Base-by-base conservation (phyloP, 441 rosid genomes). In the Metrosideros polymorpha region DNA sequence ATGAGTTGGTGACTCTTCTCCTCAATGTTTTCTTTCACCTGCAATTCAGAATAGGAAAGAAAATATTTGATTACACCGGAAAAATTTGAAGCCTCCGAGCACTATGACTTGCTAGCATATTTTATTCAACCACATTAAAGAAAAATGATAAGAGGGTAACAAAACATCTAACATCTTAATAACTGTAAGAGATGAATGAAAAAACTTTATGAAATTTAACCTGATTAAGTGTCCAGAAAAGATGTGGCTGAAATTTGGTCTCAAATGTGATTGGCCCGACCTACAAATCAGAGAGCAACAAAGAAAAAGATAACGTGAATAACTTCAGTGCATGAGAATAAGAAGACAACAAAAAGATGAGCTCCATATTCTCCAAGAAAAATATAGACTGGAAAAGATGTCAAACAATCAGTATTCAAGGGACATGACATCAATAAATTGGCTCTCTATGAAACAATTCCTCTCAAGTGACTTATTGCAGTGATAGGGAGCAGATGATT, bases 181-280 rank as follows among this genome's bases (percentile, higher is more conserved):
- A 88, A 29, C 8, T 39, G 27, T 49, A 43, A 4, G 53, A 24
- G 22, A 27, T 39, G 18, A 50, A 83, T 43, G 42, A 35, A 29
- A 75, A 71, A 18, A 83, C 15, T 27, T 19, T 45, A 12, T 35
- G 63, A 77, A 55, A 75, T 18, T 29, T 43, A 87, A 94, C 99
- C 99, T 96, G 98, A 89, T 98, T 99, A 77, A 96, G 95, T 9
- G 93, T 91, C 99, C 98, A 95, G 86, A 94, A 92, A 91, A 96
- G 98, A 89, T 95, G 97, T n/a, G 96, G 92, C 94, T 92, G 99
- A 88, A 95, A 96, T 87, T 92, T 96, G 9, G 98, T 94, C 89
- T 95, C 89, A 86, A 93, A 98, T 86, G 97, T 96, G 85, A 93
- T 84, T 86, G 98, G 99, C 84, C 93, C 95, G 30, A 93, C 96